These are phyloP conservation scores for Alternaria burnsii DNA, from an alignment of 2,329 filamentous ascomycete species.

Conservation along the genomic window DNA sequence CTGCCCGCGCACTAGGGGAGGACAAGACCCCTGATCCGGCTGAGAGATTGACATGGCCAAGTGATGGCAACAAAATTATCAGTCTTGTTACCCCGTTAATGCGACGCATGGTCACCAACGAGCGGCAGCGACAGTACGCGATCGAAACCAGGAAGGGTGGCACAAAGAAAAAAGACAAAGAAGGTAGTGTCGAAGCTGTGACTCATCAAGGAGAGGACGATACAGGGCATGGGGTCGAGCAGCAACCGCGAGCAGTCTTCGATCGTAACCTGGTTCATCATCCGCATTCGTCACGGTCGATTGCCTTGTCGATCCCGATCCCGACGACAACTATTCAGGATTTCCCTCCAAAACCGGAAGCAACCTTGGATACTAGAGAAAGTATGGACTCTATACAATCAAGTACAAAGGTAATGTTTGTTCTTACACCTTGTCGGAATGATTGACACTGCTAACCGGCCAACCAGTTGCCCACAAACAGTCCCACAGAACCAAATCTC, in stretches of 20 bases:
- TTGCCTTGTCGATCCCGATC: slow-evolving; percentile 4
- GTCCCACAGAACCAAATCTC: slow-evolving; percentile 22
- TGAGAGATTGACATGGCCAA: slow-evolving; percentile 61
- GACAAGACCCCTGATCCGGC: slow-evolving; percentile 43
- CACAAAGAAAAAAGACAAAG: slow-evolving; percentile 46
- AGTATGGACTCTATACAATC: background rate
- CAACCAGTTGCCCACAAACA: slow-evolving; percentile 15
- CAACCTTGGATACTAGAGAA: background rate
- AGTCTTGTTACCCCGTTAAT: slow-evolving; percentile 65
- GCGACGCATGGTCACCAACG: slow-evolving; percentile 67
- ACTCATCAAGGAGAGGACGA: slow-evolving; percentile 14
- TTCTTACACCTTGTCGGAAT: background rate
- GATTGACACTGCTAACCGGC: background rate
- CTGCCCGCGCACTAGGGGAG: slow-evolving; percentile 51
- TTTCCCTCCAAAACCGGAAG: background rate
- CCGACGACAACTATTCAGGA: background rate
- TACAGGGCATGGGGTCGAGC: slow-evolving; percentile 16
- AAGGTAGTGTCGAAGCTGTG: slow-evolving; percentile 29
- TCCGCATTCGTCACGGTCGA: slow-evolving; percentile 3
- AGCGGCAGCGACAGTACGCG: slow-evolving; percentile 66
- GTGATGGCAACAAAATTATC: slow-evolving; percentile 64
- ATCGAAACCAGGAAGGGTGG: slow-evolving; percentile 63
- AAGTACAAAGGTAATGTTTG: background rate
- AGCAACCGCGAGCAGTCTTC: slow-evolving; percentile 20
- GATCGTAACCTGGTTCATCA: slow-evolving; percentile 16